These are phyloP conservation scores for Xylariaceae sp. DNA, from an alignment of 2,329 filamentous ascomycete genomes.

Conservation along the genomic window DNA sequence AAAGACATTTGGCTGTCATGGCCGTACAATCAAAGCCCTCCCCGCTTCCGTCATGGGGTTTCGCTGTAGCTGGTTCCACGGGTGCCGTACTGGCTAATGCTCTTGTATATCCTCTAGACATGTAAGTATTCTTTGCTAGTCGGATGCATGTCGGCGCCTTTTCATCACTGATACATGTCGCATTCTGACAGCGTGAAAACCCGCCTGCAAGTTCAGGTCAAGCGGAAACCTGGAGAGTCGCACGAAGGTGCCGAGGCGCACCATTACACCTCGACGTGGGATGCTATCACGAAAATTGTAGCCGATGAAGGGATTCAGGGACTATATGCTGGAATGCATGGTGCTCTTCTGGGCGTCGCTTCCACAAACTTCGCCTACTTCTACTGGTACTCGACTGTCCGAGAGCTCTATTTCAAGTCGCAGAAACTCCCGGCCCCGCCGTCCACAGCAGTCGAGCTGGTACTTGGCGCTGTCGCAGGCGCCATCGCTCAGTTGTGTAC, in stretches of 20 bases:
- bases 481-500: conserved; percentile 94
- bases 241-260: conserved; percentile 54
- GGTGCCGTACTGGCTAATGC: conserved; percentile 95
- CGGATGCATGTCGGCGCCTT: conserved; percentile 1
- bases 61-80: conserved; percentile 87
- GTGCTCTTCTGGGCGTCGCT: conserved; percentile 85
- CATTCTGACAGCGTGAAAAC: conserved; percentile 78
- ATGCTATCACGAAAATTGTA: conserved; percentile 85
- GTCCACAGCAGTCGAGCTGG: conserved; percentile 79
- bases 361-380: conserved; percentile 99
- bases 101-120: conserved; percentile 92
- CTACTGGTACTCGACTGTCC: conserved; percentile 95
- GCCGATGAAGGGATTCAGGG: conserved; percentile 78
- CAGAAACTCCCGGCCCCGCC: conserved; percentile 58
- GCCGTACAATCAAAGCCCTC: conserved; percentile 64
- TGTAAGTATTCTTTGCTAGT: conserved; percentile 61
- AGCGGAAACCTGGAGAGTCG: conserved; percentile 54
- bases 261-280: conserved; percentile 85
- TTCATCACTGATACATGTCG: conserved; percentile 15
- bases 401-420: conserved; percentile 73
- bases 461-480: conserved; percentile 83
- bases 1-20: conserved; percentile 42
- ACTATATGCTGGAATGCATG: conserved; percentile 86
- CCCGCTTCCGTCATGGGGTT: conserved; percentile 85
- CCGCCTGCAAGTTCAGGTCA: conserved; percentile 91